Conservation (phyloP, 768 basidiomycete species). For the Brasilioporus rufonigricans region DNA sequence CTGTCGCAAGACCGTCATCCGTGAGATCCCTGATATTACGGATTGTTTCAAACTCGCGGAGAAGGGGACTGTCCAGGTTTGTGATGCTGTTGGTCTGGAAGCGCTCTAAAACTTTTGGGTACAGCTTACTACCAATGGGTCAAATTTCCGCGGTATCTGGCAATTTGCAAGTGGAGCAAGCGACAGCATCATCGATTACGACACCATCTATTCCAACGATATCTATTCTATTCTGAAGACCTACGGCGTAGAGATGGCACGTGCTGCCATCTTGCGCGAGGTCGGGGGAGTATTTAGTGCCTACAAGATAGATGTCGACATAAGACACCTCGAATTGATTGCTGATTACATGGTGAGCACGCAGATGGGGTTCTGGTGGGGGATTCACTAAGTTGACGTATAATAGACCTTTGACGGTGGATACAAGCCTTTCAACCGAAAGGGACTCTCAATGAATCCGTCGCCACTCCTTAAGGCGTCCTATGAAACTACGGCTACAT, state of each 20-base stretch:
- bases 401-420: constrained; percentile 93
- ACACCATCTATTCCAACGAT: constrained; percentile 90
- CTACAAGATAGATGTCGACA: constrained; percentile 95
- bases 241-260: constrained; percentile 97
- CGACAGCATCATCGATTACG: constrained; percentile 66
- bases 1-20: constrained; percentile 80
- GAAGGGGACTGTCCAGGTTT: constrained; percentile 50
- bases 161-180: constrained; percentile 53
- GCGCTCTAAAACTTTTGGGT: not conserved
- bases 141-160: constrained; percentile 92
- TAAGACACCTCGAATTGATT: constrained; percentile 91
- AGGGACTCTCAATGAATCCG: constrained; percentile 87
- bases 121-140: constrained; percentile 87
- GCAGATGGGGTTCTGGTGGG: not conserved
- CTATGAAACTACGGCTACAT: constrained; percentile 92
- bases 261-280: constrained; percentile 86
- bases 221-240: constrained; percentile 88
- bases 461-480: constrained; percentile 98
- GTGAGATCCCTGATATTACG: constrained; percentile 85
- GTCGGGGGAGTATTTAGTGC: constrained; percentile 90
- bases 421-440: constrained; percentile 97
- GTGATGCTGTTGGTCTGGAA: constrained; percentile 3
- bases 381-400: not conserved
- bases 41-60: constrained; percentile 71
- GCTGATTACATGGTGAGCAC: constrained; percentile 96